phyloP scores from a whole-genome alignment of 106 monocot species.

The Platanthera guangdongensis region DNA sequence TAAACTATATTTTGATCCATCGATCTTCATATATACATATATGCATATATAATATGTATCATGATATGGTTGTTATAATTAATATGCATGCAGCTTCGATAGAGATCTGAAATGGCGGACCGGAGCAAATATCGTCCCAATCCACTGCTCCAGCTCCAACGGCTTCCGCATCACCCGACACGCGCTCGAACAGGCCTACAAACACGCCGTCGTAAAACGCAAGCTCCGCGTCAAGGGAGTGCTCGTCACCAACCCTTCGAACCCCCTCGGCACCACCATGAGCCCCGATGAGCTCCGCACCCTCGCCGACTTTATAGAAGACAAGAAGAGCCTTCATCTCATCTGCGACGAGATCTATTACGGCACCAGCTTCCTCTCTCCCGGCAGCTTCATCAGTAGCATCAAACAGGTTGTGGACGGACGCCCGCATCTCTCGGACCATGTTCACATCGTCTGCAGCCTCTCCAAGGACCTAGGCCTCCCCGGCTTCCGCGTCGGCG shows the following conservation, averaged over 20 bases:
- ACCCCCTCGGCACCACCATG: conserved; percentile 56
- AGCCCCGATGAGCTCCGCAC: conserved; percentile 29
- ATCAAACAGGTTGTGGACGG: conserved; percentile 20
- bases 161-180: conserved; percentile 39
- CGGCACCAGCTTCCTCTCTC: conserved; percentile 49
- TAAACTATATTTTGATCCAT: too few species aligned
- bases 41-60: too few species aligned
- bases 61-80: too few species aligned
- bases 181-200: conserved; percentile 47
- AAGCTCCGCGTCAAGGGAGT: conserved; percentile 45
- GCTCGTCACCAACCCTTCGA: conserved; percentile 67
- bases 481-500: conserved; percentile 83
- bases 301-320: conserved; percentile 31
- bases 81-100: conserved; percentile 38
- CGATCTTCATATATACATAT: neutral
- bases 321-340: conserved; percentile 42
- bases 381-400: conserved; percentile 43
- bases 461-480: conserved; percentile 94
- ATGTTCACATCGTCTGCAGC: conserved; percentile 75
- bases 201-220: conserved; percentile 16
- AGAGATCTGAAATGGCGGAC: conserved; percentile 81
- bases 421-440: conserved; percentile 14
- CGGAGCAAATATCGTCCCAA: conserved; percentile 62
- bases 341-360: conserved; percentile 76
- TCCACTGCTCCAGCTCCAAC: conserved; percentile 55